Base-by-base conservation (phyloP, 805 yeast species). In the Candida tallmaniae region DNA sequence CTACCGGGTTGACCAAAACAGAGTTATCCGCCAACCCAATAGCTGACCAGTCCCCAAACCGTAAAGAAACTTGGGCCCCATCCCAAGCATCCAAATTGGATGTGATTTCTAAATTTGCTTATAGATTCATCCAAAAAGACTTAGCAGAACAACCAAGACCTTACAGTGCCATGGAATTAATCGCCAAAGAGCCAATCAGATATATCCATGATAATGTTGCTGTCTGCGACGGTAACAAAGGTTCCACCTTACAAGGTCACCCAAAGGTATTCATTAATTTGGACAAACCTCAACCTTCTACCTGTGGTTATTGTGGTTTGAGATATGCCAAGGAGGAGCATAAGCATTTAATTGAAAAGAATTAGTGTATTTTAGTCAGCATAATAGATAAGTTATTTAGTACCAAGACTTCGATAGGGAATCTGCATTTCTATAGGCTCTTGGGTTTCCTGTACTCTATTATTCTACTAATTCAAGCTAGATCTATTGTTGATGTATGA, bases 241-340 rank as follows among this genome's bases (percentile, higher is more conserved):
- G 83, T 8, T 67, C 64, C 39, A 66, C 70, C 14, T 77, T 75
- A 50, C 83, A 78, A 48, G 95, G 95, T 13, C 95, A 85, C 56
- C 95, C 95, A 28, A 82, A 80, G 56, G 76, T 85, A 15, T 85
- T 62, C 56, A 84, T 85, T 59, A 84, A 84, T 58, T 71, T 86
- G 52, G 95, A 85, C 56, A 78, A 76, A 54, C 82, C 86, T 26
- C 76, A 78, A 41, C 71, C 83, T 10, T 74, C 77, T 33, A 67
- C 83, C 13, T 85, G 95, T 63, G 86, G 86, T 6, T 85, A 85
- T 67, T 85, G 95, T 62, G 88, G 88, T 4, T 67, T 76, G 48
- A 71, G 82, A 52, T 81, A 68, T 51, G 81, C 80, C 39, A 69
- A 74, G 49, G 73, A 65, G 41, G 76, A 73, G 49, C 62, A 61